Evolutionary conservation across 1,284 basidiomycete genomes (phyloP).

Genomic region (Apiotrichum brassicae): DNA sequence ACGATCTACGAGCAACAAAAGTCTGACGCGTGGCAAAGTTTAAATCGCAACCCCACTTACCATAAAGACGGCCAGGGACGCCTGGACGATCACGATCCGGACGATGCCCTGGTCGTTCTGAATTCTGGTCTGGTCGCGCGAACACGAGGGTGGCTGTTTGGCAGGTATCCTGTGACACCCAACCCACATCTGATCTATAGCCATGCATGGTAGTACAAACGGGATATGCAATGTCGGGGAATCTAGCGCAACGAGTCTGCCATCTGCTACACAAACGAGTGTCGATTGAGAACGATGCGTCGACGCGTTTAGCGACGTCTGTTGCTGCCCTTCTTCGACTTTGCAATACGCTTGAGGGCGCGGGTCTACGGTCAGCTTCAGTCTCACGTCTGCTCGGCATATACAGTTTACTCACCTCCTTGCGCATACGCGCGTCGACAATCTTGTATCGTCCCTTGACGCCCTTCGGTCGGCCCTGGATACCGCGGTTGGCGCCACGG

Average conservation of each 20-base stretch:
- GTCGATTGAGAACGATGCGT: not conserved
- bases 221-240: not conserved
- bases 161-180: not conserved
- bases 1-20: too few relatives aligned
- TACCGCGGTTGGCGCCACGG: conserved; percentile 77
- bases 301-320: conserved; percentile 5
- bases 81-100: too few relatives aligned
- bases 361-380: conserved; percentile 17
- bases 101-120: too few relatives aligned
- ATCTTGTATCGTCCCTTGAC: conserved; percentile 89
- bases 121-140: too few relatives aligned
- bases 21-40: too few relatives aligned
- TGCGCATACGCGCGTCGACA: conserved; percentile 60
- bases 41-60: too few relatives aligned
- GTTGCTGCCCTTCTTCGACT: conserved; percentile 29
- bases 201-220: conserved; percentile 14
- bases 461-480: conserved; percentile 91
- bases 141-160: too few relatives aligned
- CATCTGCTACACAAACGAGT: too few relatives aligned
- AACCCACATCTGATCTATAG: conserved; percentile 1
- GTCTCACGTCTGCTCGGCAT: not conserved
- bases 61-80: too few relatives aligned
- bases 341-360: conserved; percentile 39
- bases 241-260: not conserved
- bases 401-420: conserved; percentile 29